phyloP scores from a whole-genome alignment of 768 basidiomycete genomes.

The Mycena epipterygia region DNA sequence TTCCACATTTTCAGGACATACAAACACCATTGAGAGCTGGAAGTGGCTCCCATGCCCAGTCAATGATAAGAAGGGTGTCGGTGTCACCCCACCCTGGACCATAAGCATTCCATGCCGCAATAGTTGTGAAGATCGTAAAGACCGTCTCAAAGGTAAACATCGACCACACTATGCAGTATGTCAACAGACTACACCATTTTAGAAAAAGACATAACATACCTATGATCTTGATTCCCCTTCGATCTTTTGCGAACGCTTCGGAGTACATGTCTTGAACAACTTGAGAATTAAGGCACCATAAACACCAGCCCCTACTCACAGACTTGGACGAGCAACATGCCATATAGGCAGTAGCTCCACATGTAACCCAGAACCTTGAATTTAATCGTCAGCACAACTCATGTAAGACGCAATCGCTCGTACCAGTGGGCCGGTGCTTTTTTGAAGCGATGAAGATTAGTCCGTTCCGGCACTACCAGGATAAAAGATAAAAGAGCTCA shows the following conservation, averaged over 20 bases:
- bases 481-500: not conserved
- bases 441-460: not conserved
- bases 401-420: not conserved
- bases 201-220: slow-evolving; percentile 1
- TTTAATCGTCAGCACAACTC: not conserved
- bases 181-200: not conserved
- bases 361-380: slow-evolving; percentile 29
- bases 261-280: slow-evolving; percentile 23
- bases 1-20: slow-evolving; percentile 6
- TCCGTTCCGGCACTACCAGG: not conserved
- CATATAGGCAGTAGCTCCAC: slow-evolving; percentile 29
- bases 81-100: slow-evolving; percentile 33
- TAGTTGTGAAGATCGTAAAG: slow-evolving; percentile 25
- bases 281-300: not conserved
- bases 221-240: slow-evolving; percentile 21
- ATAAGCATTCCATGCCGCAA: slow-evolving; percentile 32
- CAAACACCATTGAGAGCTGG: slow-evolving; percentile 18
- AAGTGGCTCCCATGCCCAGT: slow-evolving; percentile 28
- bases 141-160: slow-evolving; percentile 29
- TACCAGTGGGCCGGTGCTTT: slow-evolving; percentile 16
- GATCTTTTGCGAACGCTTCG: slow-evolving; percentile 21
- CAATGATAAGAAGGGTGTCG: slow-evolving; percentile 19
- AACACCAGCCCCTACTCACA: not conserved
- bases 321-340: slow-evolving; percentile 23
- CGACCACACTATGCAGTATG: slow-evolving; percentile 22